Evolutionary conservation across 2,329 filamentous ascomycete species (phyloP).

Genomic region (Xylariaceae sp.): DNA sequence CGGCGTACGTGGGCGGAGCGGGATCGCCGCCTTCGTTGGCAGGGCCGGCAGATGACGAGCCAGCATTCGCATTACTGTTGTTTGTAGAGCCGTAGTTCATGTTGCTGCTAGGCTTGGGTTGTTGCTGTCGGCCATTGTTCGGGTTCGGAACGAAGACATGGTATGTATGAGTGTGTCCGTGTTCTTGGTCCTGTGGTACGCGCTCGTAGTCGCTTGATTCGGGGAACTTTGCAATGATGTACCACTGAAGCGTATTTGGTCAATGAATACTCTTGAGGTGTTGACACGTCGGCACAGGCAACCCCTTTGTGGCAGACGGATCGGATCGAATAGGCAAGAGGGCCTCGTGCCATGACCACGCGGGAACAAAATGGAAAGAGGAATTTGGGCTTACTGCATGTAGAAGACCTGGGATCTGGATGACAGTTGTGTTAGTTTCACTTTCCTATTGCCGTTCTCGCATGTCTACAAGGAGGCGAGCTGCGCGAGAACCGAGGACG

Average conservation of each 20-base stretch:
- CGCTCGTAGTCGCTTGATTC: constrained; percentile 71
- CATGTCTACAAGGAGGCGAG: constrained; percentile 28
- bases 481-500: neutral
- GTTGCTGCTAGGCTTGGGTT: constrained; percentile 30
- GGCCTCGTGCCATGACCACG: no score
- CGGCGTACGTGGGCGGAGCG: constrained; percentile 80
- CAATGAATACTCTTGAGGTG: no score
- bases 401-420: constrained; percentile 73
- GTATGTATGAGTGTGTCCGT: constrained; percentile 31
- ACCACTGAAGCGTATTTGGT: constrained; percentile 56
- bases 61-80: constrained; percentile 17
- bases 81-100: constrained; percentile 47
- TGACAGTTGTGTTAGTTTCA: neutral
- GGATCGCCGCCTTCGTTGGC: constrained; percentile 11
- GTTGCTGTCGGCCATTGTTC: constrained; percentile 29
- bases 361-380: no score
- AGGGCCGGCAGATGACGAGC: constrained; percentile 19
- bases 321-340: no score
- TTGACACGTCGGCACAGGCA: no score
- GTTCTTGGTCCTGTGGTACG: constrained; percentile 50
- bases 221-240: constrained; percentile 90
- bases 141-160: constrained; percentile 24
- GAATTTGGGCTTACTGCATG: constrained; percentile 52
- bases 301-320: no score
- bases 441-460: neutral